phyloP scores from a whole-genome alignment of 78 protist genomes.

The Creolimax fragrantissima region DNA sequence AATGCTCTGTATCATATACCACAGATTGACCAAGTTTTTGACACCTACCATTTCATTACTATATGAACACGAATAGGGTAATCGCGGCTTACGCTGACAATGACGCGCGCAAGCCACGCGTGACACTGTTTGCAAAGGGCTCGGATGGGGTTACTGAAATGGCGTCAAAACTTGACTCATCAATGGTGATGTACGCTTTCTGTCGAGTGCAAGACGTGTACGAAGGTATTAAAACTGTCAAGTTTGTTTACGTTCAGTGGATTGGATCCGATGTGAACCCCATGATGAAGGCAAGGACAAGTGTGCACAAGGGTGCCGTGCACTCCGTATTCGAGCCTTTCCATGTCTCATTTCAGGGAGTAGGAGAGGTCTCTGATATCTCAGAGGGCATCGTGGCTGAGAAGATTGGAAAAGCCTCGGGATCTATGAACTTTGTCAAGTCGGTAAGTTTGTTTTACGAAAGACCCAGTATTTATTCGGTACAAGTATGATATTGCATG shows the following conservation, averaged over 20 bases:
- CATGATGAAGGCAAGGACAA: slow-evolving; percentile 4
- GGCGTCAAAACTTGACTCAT: background rate
- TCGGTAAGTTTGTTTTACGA: no score
- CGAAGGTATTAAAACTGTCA: slow-evolving; percentile 24
- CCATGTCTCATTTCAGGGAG: background rate
- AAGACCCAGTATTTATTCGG: no score
- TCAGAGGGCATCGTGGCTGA: background rate
- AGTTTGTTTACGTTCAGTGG: slow-evolving; percentile 19
- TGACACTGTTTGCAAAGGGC: slow-evolving; percentile 4
- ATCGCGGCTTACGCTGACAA: slow-evolving; percentile 5
- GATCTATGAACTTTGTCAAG: slow-evolving; percentile 13
- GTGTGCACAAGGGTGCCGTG: slow-evolving; percentile 21
- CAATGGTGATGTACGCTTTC: slow-evolving; percentile 6
- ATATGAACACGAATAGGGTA: background rate
- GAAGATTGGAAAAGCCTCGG: slow-evolving; percentile 4
- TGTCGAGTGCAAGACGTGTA: background rate
- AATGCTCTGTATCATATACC: no score
- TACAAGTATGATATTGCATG: no score
- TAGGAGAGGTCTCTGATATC: background rate
- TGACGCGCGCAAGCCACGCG: background rate
- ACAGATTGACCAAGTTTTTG: no score
- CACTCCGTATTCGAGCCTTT: slow-evolving; percentile 2
- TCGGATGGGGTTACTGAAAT: background rate
- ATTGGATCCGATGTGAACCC: background rate
- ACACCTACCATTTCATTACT: no score